Conservation (phyloP, 2,329 filamentous ascomycete genomes). For the Claviceps monticola region DNA sequence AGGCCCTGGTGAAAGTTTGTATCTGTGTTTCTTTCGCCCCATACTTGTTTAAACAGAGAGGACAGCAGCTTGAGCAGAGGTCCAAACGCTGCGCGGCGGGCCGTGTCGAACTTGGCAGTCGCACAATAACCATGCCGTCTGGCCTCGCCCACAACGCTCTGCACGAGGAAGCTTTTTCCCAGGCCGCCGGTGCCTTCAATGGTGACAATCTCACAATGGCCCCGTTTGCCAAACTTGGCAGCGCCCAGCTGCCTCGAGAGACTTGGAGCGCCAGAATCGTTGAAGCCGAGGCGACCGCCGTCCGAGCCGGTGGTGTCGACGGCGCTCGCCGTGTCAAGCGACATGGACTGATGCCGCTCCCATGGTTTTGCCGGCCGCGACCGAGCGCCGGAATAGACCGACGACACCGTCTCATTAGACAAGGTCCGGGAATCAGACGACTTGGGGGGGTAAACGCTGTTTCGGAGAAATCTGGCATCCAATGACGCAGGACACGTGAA, state of each 20-base stretch:
- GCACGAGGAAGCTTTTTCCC: constrained; percentile 52
- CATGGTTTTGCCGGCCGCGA: constrained; percentile 29
- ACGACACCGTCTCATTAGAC: constrained; percentile 33
- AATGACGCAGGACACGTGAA: constrained; percentile 31
- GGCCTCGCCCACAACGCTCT: constrained; percentile 47
- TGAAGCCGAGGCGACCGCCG: constrained; percentile 26
- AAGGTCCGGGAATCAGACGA: constrained; percentile 26
- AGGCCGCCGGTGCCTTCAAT: constrained; percentile 48
- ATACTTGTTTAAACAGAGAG: constrained; percentile 53
- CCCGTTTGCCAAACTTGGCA: constrained; percentile 44
- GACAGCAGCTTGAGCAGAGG: constrained; percentile 51
- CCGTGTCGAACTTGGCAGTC: constrained; percentile 51
- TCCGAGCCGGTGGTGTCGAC: constrained; percentile 30
- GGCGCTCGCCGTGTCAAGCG: constrained; percentile 32
- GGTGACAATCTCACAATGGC: constrained; percentile 49
- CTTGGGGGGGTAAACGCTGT: constrained; percentile 26
- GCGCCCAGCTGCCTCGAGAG: constrained; percentile 40
- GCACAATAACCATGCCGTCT: constrained; percentile 50
- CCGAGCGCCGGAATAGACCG: constrained; percentile 26
- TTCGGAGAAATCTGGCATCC: constrained; percentile 26
- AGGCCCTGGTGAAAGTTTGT: constrained; percentile 48
- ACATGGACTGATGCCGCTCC: constrained; percentile 39
- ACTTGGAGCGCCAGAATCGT: constrained; percentile 33
- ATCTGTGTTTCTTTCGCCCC: constrained; percentile 51
- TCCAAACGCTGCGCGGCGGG: constrained; percentile 46